These are phyloP conservation scores for Boletus holoroseus DNA, from an alignment of 1,284 basidiomycete genomes.

Conservation along the genomic window DNA sequence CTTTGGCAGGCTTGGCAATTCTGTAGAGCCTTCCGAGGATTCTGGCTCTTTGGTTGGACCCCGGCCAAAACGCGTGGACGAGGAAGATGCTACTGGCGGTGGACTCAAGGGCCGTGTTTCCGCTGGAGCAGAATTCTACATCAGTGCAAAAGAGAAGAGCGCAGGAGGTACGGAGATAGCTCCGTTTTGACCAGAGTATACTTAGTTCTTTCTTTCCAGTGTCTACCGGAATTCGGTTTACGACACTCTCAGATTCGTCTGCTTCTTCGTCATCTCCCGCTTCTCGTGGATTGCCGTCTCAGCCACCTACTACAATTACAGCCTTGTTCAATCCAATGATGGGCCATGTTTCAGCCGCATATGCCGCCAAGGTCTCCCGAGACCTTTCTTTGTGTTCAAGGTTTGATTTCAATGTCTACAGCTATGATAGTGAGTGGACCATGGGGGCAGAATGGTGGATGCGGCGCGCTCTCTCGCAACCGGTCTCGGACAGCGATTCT, in stretches of 20 bases:
- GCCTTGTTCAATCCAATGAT: slow-evolving; percentile 96
- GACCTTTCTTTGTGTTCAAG: slow-evolving; percentile 87
- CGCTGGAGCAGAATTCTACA: slow-evolving; percentile 90
- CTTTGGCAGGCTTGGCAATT: slow-evolving; percentile 62
- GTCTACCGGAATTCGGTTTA: slow-evolving; percentile 89
- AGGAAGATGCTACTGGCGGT: slow-evolving; percentile 85
- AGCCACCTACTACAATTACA: slow-evolving; percentile 90
- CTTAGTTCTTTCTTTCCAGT: slow-evolving; percentile 44
- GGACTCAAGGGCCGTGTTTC: slow-evolving; percentile 87
- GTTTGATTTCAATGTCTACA: slow-evolving; percentile 96
- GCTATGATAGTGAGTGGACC: slow-evolving; percentile 93
- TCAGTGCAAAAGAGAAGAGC: slow-evolving; percentile 89
- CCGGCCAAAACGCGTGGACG: slow-evolving; percentile 66
- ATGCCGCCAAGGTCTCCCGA: slow-evolving; percentile 81
- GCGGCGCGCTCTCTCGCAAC: slow-evolving; percentile 40
- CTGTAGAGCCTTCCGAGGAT: slow-evolving; percentile 30
- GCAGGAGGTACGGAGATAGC: slow-evolving; percentile 62
- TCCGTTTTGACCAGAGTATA: background rate
- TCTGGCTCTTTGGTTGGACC: slow-evolving; percentile 22
- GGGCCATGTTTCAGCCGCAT: slow-evolving; percentile 88
- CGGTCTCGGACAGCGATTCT: slow-evolving; percentile 10
- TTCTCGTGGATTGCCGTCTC: slow-evolving; percentile 40
- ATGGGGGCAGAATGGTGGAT: slow-evolving; percentile 96
- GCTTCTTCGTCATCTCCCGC: slow-evolving; percentile 42
- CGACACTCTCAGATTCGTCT: slow-evolving; percentile 77